These are phyloP conservation scores for Leccinum ochraceum DNA, from an alignment of 768 basidiomycete species.

Conservation along the genomic window DNA sequence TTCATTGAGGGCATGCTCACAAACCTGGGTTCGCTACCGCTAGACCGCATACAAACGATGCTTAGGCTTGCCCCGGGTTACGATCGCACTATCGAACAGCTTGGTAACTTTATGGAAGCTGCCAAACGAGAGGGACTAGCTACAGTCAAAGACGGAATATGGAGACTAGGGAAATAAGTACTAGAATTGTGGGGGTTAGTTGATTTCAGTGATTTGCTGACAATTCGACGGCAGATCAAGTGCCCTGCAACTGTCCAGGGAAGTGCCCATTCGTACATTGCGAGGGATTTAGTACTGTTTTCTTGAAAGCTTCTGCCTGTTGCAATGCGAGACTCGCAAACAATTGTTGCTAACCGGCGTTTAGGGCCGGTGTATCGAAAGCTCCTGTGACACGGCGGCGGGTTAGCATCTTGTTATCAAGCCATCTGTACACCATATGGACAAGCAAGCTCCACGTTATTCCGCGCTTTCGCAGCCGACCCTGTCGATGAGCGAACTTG, in stretches of 20 bases:
- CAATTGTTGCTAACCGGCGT: slow-evolving; percentile 6
- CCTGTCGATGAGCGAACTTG: slow-evolving; percentile 75
- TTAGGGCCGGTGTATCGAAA: slow-evolving; percentile 29
- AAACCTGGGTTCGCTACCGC: slow-evolving; percentile 72
- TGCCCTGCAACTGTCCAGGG: slow-evolving; percentile 1
- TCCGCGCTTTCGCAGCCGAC: slow-evolving; percentile 66
- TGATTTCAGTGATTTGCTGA: background rate
- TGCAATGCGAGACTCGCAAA: no score
- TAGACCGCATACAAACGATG: slow-evolving; percentile 89
- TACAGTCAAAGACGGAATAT: slow-evolving; percentile 65
- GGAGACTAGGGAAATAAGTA: slow-evolving; percentile 48
- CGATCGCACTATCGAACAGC: slow-evolving; percentile 76
- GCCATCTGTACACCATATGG: slow-evolving; percentile 18
- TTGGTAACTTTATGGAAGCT: slow-evolving; percentile 78
- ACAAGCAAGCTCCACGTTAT: slow-evolving; percentile 42
- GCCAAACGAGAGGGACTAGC: slow-evolving; percentile 78
- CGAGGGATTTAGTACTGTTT: slow-evolving; percentile 4
- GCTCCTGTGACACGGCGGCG: background rate
- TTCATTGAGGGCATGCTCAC: slow-evolving; percentile 93
- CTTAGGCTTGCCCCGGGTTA: slow-evolving; percentile 83
- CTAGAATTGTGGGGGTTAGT: background rate
- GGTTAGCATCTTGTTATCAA: slow-evolving; percentile 13
- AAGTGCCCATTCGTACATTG: slow-evolving; percentile 13
- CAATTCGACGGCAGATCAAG: slow-evolving; percentile 11
- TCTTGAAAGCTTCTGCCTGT: background rate